Evolutionary conservation across 2,329 filamentous ascomycete species (phyloP), one percentile per base, ranked within the genome.

Genomic region (Colletotrichum incanum): DNA sequence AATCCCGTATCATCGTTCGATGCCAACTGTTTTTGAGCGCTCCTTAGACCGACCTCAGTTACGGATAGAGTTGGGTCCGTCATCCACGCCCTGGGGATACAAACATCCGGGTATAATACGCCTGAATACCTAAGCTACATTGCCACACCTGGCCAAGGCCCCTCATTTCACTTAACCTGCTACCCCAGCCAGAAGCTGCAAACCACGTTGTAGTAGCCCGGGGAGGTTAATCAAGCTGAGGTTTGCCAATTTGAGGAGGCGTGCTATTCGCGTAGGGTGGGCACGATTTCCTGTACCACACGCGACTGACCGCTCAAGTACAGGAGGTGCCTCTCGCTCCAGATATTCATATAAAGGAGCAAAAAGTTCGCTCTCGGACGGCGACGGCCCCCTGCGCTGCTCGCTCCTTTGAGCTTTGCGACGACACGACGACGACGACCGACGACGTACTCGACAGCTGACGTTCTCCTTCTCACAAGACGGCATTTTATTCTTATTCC

Each of bases 281-380:
- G 43, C 59, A 47, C 11, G 45, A 18, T 50, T 50, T 16, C 41
- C 20, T 14, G 2, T 31, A 28, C 52, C 28, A n/a, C 45, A 39
- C 58, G 58, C 58, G 43, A 61, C 43, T 49, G 31, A 39, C 45
- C 45, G 34, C 59, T 20, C 59, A 61, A 49, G 26, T 26, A 11
- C 26, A 49, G 43, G 20, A 56, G 54, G 31, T 50, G 28, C 6
- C 26, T 20, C 2, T 50, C 7, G 11, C n/a, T 39, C 3, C 14
- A 50, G 31, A 14, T 12, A 14, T 39, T 11, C 8, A 39, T 37
- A 28, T 52, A 14, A 20, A 52, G 23, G 6, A 37, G 12, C 43
- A 12, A 14, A 47, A 18, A 20, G 18, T 12, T 54, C 50, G 28
- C 50, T 23, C 9, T 20, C 28, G 34, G 28, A 54, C 28, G 18